These are phyloP conservation scores for Tuber microsphaerosporum DNA, from an alignment of 495 filamentous ascomycete species.

Conservation along the genomic window DNA sequence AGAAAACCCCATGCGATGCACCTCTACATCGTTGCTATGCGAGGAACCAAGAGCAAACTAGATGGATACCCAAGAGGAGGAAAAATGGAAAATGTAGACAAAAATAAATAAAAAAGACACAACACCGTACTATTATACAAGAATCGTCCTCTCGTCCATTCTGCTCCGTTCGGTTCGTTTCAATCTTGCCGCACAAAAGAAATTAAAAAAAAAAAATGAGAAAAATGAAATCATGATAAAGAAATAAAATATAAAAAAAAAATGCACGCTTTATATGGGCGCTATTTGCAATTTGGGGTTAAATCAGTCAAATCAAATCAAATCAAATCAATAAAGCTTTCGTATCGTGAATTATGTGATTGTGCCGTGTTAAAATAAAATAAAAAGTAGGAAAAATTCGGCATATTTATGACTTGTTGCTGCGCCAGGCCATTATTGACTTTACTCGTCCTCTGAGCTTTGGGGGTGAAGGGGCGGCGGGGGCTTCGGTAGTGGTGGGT, in stretches of 20 bases:
- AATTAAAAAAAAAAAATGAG: slow-evolving; percentile 22
- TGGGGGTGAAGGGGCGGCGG: slow-evolving; percentile 40
- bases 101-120: slow-evolving; percentile 33
- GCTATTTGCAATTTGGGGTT: slow-evolving; percentile 30
- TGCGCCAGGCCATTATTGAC: slow-evolving; percentile 23
- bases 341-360: slow-evolving; percentile 19
- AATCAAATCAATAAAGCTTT: slow-evolving; percentile 7
- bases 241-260: slow-evolving; percentile 28
- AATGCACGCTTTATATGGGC: slow-evolving; percentile 41
- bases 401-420: slow-evolving; percentile 15
- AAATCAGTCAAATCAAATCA: slow-evolving; percentile 10
- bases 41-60: background rate
- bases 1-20: slow-evolving; percentile 3
- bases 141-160: slow-evolving; percentile 8
- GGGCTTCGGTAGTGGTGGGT: slow-evolving; percentile 39
- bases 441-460: slow-evolving; percentile 29
- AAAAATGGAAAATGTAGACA: slow-evolving; percentile 32
- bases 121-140: slow-evolving; percentile 36
- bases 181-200: slow-evolving; percentile 7
- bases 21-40: slow-evolving; percentile 1
- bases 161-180: background rate
- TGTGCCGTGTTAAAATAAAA: background rate
- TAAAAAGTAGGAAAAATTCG: background rate
- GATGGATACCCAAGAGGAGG: background rate
- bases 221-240: slow-evolving; percentile 27